Base-by-base conservation (phyloP, 768 basidiomycete genomes). In the Leccinellum rugosiceps region DNA sequence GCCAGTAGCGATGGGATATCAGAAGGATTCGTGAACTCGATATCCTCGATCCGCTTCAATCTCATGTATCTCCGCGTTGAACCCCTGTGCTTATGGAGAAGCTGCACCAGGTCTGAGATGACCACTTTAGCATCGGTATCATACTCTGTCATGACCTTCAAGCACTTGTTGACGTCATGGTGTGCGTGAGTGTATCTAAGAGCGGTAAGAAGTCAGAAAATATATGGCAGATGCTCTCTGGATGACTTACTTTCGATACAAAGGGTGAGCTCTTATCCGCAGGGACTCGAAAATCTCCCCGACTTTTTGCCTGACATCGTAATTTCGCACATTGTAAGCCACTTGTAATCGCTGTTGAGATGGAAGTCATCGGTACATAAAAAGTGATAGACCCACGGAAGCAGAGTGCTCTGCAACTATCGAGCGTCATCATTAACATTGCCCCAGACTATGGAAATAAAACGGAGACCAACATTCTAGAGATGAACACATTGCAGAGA, bases 391-490 rank as follows among this genome's bases (percentile, higher is more conserved):
- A 75, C 80, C 46, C 65, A 84, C 84, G 59, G 31, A 84, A 63
- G 55, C 77, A 79, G 7, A 84, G 60, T 8, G 75, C 72, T 58
- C 75, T 72, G 61, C 80, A 83, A 21, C 83, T 84, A 44, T 34
- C 19, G 53, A 44, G 15, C 8, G 6, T 28, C 28, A 6, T 45
- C 2, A 13, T 61, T 17, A 63, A 55, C 50, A 4, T 26, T 11
- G 13, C n/a, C 5, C 28, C 31, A 45, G 21, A 47, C 14, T 4
- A 14, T 32, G 8, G 21, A 51, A 56, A 54, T 3, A 30, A 56
- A 19, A 49, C 13, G 11, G 0, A 23, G 11, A 72, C 82, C 59
- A 60, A 83, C 83, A 83, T 68, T 46, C 83, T 74, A n/a, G 76
- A 70, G 8, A 77, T 74, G 58, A 80, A 83, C 0, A 78, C 65